A percentile compares a stretch with the other conserved stretches of the same genome.
Evolutionary conservation across 805 yeast species (phyloP).

Genomic region (Metschnikowia sp.): DNA sequence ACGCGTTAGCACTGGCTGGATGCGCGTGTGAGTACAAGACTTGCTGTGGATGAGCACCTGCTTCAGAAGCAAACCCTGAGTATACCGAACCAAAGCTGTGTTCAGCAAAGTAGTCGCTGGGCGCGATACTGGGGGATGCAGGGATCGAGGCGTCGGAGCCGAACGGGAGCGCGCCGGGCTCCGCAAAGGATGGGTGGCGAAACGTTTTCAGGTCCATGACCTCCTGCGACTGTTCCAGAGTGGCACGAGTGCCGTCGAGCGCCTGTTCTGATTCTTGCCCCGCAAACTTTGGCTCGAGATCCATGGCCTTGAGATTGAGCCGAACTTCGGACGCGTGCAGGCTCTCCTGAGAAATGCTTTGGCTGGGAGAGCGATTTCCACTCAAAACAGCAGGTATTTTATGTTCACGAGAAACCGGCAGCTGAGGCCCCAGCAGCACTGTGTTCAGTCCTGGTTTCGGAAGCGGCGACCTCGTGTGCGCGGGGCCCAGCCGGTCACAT

Average conservation of each 20-base stretch:
- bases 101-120: slow-evolving; percentile 1
- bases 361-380: neutral
- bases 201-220: neutral
- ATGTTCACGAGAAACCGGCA: neutral
- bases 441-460: neutral
- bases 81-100: slow-evolving; percentile 2
- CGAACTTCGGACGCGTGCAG: slow-evolving; percentile 7
- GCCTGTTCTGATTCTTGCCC: neutral
- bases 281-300: neutral
- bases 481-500: slow-evolving; percentile 27
- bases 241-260: slow-evolving; percentile 2
- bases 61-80: slow-evolving; percentile 2
- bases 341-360: slow-evolving; percentile 1
- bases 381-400: neutral
- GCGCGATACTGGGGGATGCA: slow-evolving; percentile 3
- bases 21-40: neutral
- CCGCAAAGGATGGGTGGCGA: neutral
- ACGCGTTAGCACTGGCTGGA: neutral
- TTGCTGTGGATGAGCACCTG: neutral
- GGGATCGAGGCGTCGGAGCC: slow-evolving; percentile 3
- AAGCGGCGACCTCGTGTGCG: neutral
- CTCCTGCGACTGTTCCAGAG: slow-evolving; percentile 6
- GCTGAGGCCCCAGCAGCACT: neutral
- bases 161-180: neutral
- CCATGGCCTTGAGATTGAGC: slow-evolving; percentile 3